Evolutionary conservation across 441 rosid genomes (phyloP).

Genomic region (Capsella rubella): DNA sequence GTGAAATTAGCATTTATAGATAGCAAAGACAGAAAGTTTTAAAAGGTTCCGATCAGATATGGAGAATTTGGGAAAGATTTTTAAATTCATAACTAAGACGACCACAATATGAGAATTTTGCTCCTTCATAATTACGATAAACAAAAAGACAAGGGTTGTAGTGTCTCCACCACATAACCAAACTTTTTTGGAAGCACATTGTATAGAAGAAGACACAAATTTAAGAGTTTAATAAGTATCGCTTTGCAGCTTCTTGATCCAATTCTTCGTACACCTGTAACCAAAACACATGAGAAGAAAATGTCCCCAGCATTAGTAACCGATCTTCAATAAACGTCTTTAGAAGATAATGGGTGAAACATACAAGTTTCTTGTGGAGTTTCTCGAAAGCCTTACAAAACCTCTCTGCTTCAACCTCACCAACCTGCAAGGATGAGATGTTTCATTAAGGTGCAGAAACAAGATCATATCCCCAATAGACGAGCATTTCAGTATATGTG

Average conservation of each 20-base stretch:
- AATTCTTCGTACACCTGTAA: slow-evolving; percentile 72
- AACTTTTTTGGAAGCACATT: slow-evolving; percentile 21
- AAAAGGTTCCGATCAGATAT: not conserved
- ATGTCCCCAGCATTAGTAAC: slow-evolving; percentile 2
- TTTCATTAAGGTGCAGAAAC: slow-evolving; percentile 5
- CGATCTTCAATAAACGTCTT: not conserved
- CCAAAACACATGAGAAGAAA: slow-evolving; percentile 19
- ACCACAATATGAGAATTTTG: slow-evolving; percentile 28
- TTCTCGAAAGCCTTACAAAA: slow-evolving; percentile 75
- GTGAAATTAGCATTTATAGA: not conserved
- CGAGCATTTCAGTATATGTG: not conserved
- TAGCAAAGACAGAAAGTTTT: not conserved
- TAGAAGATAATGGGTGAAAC: slow-evolving; percentile 20
- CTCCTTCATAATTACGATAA: slow-evolving; percentile 24
- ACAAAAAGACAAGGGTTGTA: not conserved
- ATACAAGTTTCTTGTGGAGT: slow-evolving; percentile 78
- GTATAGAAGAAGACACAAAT: slow-evolving; percentile 17
- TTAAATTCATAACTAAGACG: slow-evolving; percentile 31
- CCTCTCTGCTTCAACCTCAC: slow-evolving; percentile 67
- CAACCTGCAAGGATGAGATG: slow-evolving; percentile 53
- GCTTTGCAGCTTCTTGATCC: slow-evolving; percentile 65
- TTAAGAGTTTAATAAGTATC: slow-evolving; percentile 49
- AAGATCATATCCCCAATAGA: not conserved
- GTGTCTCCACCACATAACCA: slow-evolving; percentile 26
- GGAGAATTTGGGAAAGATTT: slow-evolving; percentile 4